A percentile compares a stretch with the other conserved stretches of the same genome.
Evolutionary conservation across 495 filamentous ascomycete species (phyloP).

Genomic region (Hypomontagnella monticulosa): DNA sequence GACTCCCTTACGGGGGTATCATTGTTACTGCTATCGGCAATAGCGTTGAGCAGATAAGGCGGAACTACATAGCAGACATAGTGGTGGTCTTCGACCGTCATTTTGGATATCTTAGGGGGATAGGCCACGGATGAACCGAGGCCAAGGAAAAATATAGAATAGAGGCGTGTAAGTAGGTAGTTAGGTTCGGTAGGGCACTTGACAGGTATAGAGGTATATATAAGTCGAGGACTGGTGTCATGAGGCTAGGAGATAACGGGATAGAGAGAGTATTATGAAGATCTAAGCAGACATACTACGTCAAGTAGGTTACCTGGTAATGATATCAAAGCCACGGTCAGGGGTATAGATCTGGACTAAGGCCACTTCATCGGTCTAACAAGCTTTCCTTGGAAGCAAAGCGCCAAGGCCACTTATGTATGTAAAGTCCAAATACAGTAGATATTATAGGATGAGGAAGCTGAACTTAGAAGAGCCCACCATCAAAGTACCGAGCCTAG

Average conservation of each 20-base stretch:
- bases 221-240: not conserved
- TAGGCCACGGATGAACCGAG: constrained; percentile 2
- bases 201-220: not conserved
- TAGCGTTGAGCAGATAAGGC: constrained; percentile 51
- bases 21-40: constrained; percentile 46
- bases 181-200: not conserved
- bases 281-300: not conserved
- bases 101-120: constrained; percentile 21
- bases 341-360: constrained; percentile 7
- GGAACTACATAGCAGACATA: constrained; percentile 51
- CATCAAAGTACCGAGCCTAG: not conserved
- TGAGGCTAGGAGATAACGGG: not conserved
- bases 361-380: not conserved
- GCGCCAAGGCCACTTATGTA: constrained; percentile 7
- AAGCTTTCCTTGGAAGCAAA: constrained; percentile 3
- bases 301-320: not conserved
- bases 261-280: not conserved
- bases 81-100: constrained; percentile 31
- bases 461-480: constrained; percentile 4
- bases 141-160: not conserved
- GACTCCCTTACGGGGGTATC: constrained; percentile 38
- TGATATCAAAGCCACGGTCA: constrained; percentile 3
- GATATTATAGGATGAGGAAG: constrained; percentile 12
- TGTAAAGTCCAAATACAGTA: not conserved
- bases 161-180: constrained; percentile 11